Percentiles rank a stretch among this genome's conserved stretches.
Conservation (phyloP, 2,329 filamentous ascomycete genomes). For the Penicillium sp. region DNA sequence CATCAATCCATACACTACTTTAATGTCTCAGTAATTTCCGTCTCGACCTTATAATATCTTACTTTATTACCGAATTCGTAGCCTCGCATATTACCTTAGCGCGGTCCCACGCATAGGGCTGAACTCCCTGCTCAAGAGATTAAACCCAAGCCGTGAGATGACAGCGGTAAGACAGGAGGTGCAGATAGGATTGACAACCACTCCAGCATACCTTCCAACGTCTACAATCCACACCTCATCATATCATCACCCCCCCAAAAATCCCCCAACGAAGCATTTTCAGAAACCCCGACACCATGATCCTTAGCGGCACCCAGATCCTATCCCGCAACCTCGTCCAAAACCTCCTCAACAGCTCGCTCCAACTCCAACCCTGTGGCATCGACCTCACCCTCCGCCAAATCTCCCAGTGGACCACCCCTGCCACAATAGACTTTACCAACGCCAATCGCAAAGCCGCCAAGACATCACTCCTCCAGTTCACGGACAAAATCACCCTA, state of each 20-base stretch:
- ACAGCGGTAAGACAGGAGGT: not conserved
- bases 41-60: not conserved
- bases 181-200: not conserved
- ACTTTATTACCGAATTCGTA: not conserved
- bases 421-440: constrained; percentile 31
- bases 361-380: constrained; percentile 33
- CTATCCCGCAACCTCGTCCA: constrained; percentile 20
- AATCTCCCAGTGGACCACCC: constrained; percentile 28
- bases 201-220: not conserved
- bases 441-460: constrained; percentile 28
- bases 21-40: not conserved
- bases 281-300: constrained; percentile 8
- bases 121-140: not conserved
- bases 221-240: not conserved
- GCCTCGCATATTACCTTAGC: not conserved
- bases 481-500: constrained; percentile 21
- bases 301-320: constrained; percentile 17
- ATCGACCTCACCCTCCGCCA: constrained; percentile 30
- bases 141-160: not conserved
- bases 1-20: not conserved
- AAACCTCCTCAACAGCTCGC: constrained; percentile 13
- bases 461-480: constrained; percentile 15
- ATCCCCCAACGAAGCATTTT: not conserved
- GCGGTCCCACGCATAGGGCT: not conserved
- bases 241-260: not conserved